A percentile compares a stretch with the other conserved stretches of the same genome.
These are phyloP conservation scores for Linderniella brevidens DNA, from an alignment of 257 asterid species.

Conservation along the genomic window DNA sequence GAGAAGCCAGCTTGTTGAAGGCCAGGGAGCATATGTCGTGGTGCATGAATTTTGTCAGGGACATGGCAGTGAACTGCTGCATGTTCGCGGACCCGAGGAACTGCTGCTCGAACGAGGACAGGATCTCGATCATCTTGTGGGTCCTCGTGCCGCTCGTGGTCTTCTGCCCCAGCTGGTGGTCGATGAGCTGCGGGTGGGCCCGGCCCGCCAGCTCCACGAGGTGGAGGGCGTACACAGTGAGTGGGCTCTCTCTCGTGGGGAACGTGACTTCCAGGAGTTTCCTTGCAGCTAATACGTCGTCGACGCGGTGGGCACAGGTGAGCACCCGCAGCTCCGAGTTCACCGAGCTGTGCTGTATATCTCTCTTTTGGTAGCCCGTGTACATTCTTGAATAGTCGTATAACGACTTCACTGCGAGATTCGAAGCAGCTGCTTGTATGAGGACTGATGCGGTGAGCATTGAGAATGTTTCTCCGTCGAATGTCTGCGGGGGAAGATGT, in stretches of 20 bases:
- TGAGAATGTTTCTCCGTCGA: slow-evolving; percentile 62
- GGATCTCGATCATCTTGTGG: slow-evolving; percentile 35
- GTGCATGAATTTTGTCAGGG: slow-evolving; percentile 57
- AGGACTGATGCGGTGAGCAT: slow-evolving; percentile 32
- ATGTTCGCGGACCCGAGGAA: slow-evolving; percentile 16
- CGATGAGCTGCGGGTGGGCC: slow-evolving; percentile 46
- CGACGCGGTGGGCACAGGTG: slow-evolving; percentile 33
- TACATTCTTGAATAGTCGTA: slow-evolving; percentile 40
- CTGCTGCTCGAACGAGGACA: slow-evolving; percentile 25
- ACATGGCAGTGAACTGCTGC: slow-evolving; percentile 55
- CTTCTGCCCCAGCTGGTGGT: slow-evolving; percentile 59
- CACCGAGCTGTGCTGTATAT: slow-evolving; percentile 31
- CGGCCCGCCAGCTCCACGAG: slow-evolving; percentile 57
- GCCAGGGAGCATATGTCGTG: slow-evolving; percentile 60
- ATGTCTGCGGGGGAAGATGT: slow-evolving; percentile 25
- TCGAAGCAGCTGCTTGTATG: slow-evolving; percentile 22
- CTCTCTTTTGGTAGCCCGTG: slow-evolving; percentile 56
- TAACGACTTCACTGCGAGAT: slow-evolving; percentile 22
- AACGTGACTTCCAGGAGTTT: slow-evolving; percentile 33
- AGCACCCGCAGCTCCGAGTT: slow-evolving; percentile 48
- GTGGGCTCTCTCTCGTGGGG: slow-evolving; percentile 42
- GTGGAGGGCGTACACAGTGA: slow-evolving; percentile 40
- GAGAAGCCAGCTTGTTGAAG: slow-evolving; percentile 39
- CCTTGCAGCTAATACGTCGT: slow-evolving; percentile 33
- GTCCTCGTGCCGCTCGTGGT: slow-evolving; percentile 37